Percentiles rank a stretch among this genome's conserved stretches.
Evolutionary conservation across 306 rosid genomes (phyloP).

Genomic region (Vigna radiata): DNA sequence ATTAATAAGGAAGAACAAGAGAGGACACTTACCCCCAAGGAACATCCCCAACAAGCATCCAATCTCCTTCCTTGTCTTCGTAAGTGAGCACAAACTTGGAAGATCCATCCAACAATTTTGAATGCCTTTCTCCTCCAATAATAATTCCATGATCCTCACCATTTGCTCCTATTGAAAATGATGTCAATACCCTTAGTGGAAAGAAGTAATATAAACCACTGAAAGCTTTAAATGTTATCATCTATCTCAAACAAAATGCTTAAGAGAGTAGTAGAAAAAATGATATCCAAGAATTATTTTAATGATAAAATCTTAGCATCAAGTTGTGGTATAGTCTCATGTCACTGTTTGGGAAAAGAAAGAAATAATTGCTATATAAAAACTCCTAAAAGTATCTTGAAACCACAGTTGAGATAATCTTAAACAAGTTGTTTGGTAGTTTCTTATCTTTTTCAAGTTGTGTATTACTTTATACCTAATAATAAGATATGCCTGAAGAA

Average conservation of each 20-base stretch:
- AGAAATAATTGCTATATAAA: constrained; percentile 7
- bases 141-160: constrained; percentile 53
- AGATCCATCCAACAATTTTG: constrained; percentile 74
- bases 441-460: not conserved
- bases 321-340: not conserved
- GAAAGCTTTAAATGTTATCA: constrained; percentile 7
- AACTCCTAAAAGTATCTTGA: constrained; percentile 1
- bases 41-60: constrained; percentile 99
- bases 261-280: not conserved
- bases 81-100: constrained; percentile 85
- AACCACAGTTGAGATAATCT: not conserved
- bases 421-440: not conserved
- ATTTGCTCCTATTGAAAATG: constrained; percentile 56
- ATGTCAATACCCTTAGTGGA: constrained; percentile 22
- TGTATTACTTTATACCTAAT: not conserved
- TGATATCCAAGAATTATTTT: not conserved
- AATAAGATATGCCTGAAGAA: constrained; percentile 15
- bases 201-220: not conserved
- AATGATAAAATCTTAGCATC: constrained; percentile 14
- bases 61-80: constrained; percentile 97
- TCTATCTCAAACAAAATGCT: not conserved
- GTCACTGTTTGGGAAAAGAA: constrained; percentile 6
- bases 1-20: too few species aligned
- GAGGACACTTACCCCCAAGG: constrained; percentile 75
- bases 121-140: constrained; percentile 54